Base-by-base conservation (phyloP, 768 basidiomycete species). In the Lactarius deliciosus region DNA sequence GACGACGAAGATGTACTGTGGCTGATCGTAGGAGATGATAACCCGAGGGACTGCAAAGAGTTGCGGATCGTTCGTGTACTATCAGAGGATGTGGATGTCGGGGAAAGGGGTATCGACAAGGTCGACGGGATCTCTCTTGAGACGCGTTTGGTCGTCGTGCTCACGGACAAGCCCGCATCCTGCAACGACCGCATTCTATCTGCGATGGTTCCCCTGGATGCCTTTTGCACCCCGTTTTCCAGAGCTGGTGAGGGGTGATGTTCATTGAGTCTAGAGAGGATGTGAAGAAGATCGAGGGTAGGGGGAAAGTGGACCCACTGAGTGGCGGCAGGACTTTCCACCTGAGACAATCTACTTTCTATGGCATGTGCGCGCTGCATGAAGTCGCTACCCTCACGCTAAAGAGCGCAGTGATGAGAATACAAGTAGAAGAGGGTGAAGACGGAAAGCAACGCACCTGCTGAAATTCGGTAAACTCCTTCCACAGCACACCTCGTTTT, bases 161-260 rank as follows among this genome's bases (percentile, higher is more conserved):
- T 38, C 20, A 87, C 25, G 13, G 82, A 79, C 73, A 95, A 76
- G 1, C 94, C 94, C 56, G 84, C 86, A 65, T 85, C 86, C 73
- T 88, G 83, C 22, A 96, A 77, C 18, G 89, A 86, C 70, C 83
- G 86, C 77, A 94, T 82, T 59, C 94, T 85, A 78, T 94, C 93
- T 30, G 90, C 89, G 65, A 96, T 92, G 60, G 85, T 87, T 7
- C 81, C 86, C 20, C 86, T 87, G 2, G 83, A 64, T 1, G 71
- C 71, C 66, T 81, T 81, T 63, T 69, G 69, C n/a, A 73, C 71
- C 1, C 69, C 63, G 47, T 68, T 68, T 53, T 59, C 34, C 45
- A 62, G 22, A 40, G 64, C 28, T 28, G 64, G 54, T 5, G 63
- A 57, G 11, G 47, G 69, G 50, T 71, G 69, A 43, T 71, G 64